Evolutionary conservation across 2,329 filamentous ascomycete species (phyloP), one percentile per base, ranked within the genome.

Genomic region (Penicillium sp.): DNA sequence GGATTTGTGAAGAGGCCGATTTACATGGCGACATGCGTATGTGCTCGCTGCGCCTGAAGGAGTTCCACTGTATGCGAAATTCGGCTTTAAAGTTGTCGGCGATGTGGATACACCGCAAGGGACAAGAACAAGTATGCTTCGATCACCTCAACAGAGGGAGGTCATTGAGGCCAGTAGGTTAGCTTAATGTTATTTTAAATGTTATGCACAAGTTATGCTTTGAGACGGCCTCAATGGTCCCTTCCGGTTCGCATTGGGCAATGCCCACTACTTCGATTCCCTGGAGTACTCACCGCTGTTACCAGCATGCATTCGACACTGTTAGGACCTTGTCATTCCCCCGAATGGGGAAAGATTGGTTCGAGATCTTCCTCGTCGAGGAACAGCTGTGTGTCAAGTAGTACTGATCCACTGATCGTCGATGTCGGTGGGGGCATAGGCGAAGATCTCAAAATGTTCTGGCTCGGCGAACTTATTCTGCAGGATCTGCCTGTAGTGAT

Each of bases 251-350:
- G 50, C 50, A 32, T 20, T 48, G 15, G 31, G 35, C 12, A 46
- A 49, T 7, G 18, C 27, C 5, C 50, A 53, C 24, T 57, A 57
- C 32, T 57, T 57, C 25, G 53, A 55, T 5, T 55, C 52, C 25
- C 32, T 57, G 15, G 15, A 10, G 15, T 3, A 35, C 32, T 4
- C 32, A 35, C 15, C 32, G 15, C n/a, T 35, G 20, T 10, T 35
- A 35, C 40, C 18, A 39, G 5, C 44, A 49, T 15, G 56, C 54
- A 8, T 58, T 56, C 47, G 47, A 53, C 32, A 55, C 49, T 0
- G 53, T 55, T n/a, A 57, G 53, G 53, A 23, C 41, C 12, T 44
- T 51, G 42, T 31, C 53, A 4, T 49, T 48, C 41, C 56, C 49
- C 7, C 46, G 53, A 29, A 28, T 24, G 2, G 50, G 46, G 3